Conservation (phyloP, 108 stramenopile genomes). For the Mediolabrus comicus region DNA sequence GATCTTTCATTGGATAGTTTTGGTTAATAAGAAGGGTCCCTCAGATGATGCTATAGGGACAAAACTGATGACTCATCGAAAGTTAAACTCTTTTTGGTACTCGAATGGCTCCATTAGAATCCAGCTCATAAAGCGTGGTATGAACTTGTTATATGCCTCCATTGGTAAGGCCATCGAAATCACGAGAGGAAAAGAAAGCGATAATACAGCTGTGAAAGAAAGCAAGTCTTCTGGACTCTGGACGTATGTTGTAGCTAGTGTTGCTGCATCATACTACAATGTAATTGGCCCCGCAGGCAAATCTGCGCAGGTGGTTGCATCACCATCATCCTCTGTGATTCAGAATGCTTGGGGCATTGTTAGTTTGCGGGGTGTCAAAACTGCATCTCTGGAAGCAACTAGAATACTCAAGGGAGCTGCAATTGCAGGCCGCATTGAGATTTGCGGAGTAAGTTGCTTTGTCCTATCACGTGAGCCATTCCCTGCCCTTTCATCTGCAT, state of each 20-base stretch:
- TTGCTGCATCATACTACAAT: conserved; percentile 79
- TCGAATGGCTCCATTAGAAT: conserved; percentile 76
- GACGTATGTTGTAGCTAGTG: conserved; percentile 61
- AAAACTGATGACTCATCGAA: conserved; percentile 28
- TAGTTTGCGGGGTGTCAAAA: conserved; percentile 68
- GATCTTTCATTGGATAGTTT: conserved; percentile 45
- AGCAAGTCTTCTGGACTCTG: conserved; percentile 36
- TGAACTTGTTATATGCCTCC: conserved; percentile 81
- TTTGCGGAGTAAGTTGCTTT: conserved; percentile 77
- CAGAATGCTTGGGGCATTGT: conserved; percentile 86
- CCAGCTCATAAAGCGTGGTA: conserved; percentile 71
- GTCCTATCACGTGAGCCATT: conserved; percentile 63
- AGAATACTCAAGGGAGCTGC: conserved; percentile 75
- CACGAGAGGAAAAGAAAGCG: conserved; percentile 38
- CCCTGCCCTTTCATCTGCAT: conserved; percentile 45
- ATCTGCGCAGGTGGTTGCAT: conserved; percentile 49
- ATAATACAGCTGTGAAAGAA: conserved; percentile 6
- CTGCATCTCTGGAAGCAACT: conserved; percentile 69
- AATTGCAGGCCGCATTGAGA: conserved; percentile 73
- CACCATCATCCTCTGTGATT: conserved; percentile 57
- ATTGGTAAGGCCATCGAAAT: conserved; percentile 72
- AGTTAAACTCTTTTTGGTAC: conserved; percentile 66
- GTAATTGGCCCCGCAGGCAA: conserved; percentile 59
- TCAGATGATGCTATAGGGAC: conserved; percentile 1
- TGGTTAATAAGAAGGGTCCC: conserved; percentile 15